Evolutionary conservation across 257 asterid genomes (phyloP), one percentile per base, ranked within the genome.

Genomic region (Parsonsia alboflavescens): DNA sequence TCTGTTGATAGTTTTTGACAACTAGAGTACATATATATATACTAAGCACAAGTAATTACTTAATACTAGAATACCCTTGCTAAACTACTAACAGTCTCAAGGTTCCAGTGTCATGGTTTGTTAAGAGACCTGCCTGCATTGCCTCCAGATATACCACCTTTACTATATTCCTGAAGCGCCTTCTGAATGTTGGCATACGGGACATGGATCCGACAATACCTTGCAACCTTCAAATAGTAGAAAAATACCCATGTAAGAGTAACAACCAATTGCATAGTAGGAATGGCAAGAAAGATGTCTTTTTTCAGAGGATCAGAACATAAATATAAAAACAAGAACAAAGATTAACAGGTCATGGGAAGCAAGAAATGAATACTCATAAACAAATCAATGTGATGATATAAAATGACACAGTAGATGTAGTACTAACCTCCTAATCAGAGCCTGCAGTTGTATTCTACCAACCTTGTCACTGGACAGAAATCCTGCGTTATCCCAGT

Each of bases 181-280:
- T 80, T 62, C 97, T 86, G 86, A 89, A 93, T 17, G 98, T 87
- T 0, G 97, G 98, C 56, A 88, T 74, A 54, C 96, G 74, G 3
- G 97, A 90, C 89, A 89, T 84, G 9, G 90, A 90, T 44, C 87
- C 83, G 1, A 90, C 97, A 21, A 93, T 93, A 28, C 98, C 97
- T 68, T 89, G 96, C 77, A 93, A 76, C 89, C 97, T 91, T 80
- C 76, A 42, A 17, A 36, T 6, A 30, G 26, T 5, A 63, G 24
- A 62, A 30, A 15, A 62, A 53, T 53, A 7, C 46, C 24, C 1
- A 15, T 30, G 21, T 6, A 36, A 28, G 68, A 13, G 39, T 33
- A 19, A 48, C 52, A 10, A n/a, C 57, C 21, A 50, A 46, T 15
- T 15, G 57, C 57, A 15, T 17, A 0, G n/a, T 50, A 50, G 57